Percentiles rank a stretch among this genome's conserved stretches.
Conservation (phyloP, 2,329 filamentous ascomycete species). For the Torrubiella hemipterigena region DNA sequence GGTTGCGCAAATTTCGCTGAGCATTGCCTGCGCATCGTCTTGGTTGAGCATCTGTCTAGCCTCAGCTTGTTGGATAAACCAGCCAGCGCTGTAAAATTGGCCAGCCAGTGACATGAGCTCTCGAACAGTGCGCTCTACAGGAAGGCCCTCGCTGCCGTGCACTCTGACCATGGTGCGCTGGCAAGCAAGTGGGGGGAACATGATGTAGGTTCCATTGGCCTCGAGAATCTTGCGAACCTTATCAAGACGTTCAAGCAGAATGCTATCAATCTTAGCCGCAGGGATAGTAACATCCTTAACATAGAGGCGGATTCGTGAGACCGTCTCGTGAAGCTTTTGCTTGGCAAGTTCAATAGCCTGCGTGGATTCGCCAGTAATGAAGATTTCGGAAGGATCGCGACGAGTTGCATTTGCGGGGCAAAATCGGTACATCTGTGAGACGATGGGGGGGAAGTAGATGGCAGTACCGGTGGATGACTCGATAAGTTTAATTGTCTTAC, state of each 20-base stretch:
- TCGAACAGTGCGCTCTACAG: constrained; percentile 87
- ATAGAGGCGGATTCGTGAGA: constrained; percentile 67
- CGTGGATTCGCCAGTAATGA: constrained; percentile 81
- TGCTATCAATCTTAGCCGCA: constrained; percentile 86
- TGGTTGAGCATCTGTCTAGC: constrained; percentile 46
- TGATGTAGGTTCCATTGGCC: constrained; percentile 86
- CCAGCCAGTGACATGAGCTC: constrained; percentile 93
- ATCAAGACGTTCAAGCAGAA: constrained; percentile 80
- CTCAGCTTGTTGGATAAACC: constrained; percentile 81
- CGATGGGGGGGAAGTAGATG: constrained; percentile 94
- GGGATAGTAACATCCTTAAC: constrained; percentile 89
- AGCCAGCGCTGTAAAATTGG: constrained; percentile 94
- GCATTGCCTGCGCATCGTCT: constrained; percentile 75
- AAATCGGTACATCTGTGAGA: constrained; percentile 85
- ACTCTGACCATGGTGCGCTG: constrained; percentile 77
- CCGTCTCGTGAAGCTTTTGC: constrained; percentile 78
- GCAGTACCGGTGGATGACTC: constrained; percentile 92
- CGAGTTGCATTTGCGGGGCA: constrained; percentile 70
- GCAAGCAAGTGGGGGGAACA: constrained; percentile 79
- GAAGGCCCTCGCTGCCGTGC: constrained; percentile 84
- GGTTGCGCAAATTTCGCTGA: constrained; percentile 91
- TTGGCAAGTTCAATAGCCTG: constrained; percentile 83
- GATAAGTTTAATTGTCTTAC: constrained; percentile 96
- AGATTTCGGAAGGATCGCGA: constrained; percentile 79
- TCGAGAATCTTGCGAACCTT: constrained; percentile 98